These are phyloP conservation scores for Laetiporus sulphureus DNA, from an alignment of 1,284 basidiomycete genomes.

Conservation along the genomic window DNA sequence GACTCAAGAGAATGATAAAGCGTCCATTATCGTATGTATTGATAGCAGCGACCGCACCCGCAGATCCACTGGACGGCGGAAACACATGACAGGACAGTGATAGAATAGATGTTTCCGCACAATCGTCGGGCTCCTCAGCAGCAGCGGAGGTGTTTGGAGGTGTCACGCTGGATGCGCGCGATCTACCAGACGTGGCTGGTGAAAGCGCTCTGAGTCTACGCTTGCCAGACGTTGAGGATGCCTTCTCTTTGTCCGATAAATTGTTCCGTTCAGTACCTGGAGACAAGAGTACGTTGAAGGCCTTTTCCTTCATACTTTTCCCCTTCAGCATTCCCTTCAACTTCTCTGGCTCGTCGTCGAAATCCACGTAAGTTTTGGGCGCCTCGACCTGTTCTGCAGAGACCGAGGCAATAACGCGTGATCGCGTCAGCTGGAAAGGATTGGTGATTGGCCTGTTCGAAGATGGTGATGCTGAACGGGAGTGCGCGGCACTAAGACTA, in stretches of 20 bases:
- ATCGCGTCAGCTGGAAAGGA: conserved; percentile 33
- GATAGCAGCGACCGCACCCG: conserved; percentile 38
- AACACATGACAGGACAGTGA: conserved; percentile 44
- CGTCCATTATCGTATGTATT: conserved; percentile 34
- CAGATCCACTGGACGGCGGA: conserved; percentile 34
- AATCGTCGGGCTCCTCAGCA: conserved; percentile 9
- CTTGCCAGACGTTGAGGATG: not conserved
- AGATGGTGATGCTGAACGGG: conserved; percentile 29
- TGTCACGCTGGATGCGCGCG: conserved; percentile 22
- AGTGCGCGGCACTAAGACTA: conserved; percentile 20
- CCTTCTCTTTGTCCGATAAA: not conserved
- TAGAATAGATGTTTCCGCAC: conserved; percentile 21
- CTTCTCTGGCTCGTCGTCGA: conserved; percentile 68
- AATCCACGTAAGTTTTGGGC: conserved; percentile 70
- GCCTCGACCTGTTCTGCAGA: conserved; percentile 63
- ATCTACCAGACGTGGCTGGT: conserved; percentile 3
- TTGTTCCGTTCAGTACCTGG: conserved; percentile 13
- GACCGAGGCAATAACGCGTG: conserved; percentile 61
- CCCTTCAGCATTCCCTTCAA: conserved; percentile 65
- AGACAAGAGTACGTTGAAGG: conserved; percentile 26
- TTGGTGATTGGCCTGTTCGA: conserved; percentile 20
- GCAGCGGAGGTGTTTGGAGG: conserved; percentile 35
- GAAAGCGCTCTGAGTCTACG: conserved; percentile 3
- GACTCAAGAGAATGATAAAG: conserved; percentile 45
- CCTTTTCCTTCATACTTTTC: conserved; percentile 36